Evolutionary conservation across 805 yeast species (phyloP).

Genomic region (Candida awuae): DNA sequence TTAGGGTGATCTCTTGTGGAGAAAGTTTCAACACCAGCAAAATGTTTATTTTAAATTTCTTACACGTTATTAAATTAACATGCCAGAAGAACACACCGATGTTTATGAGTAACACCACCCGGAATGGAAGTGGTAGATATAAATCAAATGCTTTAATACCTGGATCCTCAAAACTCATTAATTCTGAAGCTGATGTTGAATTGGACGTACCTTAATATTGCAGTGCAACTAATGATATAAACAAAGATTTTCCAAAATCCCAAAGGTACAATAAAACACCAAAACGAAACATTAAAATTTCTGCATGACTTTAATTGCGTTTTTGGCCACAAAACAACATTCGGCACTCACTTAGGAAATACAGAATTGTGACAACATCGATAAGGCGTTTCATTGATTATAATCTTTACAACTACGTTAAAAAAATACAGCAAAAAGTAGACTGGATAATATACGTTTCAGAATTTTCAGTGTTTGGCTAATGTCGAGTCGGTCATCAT

Average conservation of each 20-base stretch:
- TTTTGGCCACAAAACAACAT: no score
- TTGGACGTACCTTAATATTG: no score
- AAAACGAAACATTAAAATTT: no score
- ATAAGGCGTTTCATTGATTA: no score
- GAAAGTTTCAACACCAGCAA: slow-evolving; percentile 32
- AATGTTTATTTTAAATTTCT: slow-evolving; percentile 37
- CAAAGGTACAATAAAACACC: no score
- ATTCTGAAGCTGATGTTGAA: not conserved
- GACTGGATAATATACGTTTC: slow-evolving; percentile 29
- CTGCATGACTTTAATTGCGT: no score
- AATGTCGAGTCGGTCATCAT: slow-evolving; percentile 62
- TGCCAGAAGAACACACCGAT: slow-evolving; percentile 50
- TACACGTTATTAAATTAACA: slow-evolving; percentile 34
- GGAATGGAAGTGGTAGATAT: slow-evolving; percentile 38
- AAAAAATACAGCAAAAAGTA: not conserved
- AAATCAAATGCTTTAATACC: slow-evolving; percentile 2
- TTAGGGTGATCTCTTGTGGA: slow-evolving; percentile 18
- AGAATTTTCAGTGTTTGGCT: slow-evolving; percentile 66
- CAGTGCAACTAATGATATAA: no score
- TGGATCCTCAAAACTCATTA: not conserved
- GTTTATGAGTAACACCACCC: slow-evolving; percentile 42
- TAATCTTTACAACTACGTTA: no score
- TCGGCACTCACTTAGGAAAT: no score
- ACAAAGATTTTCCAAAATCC: no score
- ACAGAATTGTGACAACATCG: no score